Conservation (phyloP, 257 asterid genomes). For the Lantana camara region DNA sequence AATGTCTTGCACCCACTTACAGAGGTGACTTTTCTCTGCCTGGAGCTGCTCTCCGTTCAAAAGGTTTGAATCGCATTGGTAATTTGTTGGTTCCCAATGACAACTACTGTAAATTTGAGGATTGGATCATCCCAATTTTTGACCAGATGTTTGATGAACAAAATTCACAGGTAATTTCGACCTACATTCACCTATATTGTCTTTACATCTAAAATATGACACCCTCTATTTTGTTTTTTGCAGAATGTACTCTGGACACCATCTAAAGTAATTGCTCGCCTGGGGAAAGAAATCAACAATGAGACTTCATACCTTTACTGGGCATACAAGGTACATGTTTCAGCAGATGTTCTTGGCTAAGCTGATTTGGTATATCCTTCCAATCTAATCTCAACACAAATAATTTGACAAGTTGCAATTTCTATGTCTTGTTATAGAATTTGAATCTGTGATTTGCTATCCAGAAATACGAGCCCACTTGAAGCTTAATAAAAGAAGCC, state of each 20-base stretch:
- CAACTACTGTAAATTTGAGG: slow-evolving; percentile 94
- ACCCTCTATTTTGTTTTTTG: slow-evolving; percentile 21
- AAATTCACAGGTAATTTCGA: slow-evolving; percentile 48
- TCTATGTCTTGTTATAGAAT: not conserved
- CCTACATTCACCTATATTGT: not conserved
- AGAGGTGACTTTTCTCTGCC: slow-evolving; percentile 82
- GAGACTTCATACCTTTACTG: slow-evolving; percentile 86
- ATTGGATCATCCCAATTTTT: slow-evolving; percentile 90
- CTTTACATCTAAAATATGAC: not conserved
- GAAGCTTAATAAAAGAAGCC: not conserved
- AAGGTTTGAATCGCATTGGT: slow-evolving; percentile 93
- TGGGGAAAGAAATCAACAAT: slow-evolving; percentile 81
- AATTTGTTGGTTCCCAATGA: slow-evolving; percentile 92
- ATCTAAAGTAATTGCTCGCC: slow-evolving; percentile 85
- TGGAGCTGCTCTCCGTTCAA: slow-evolving; percentile 79
- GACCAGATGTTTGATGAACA: slow-evolving; percentile 92
- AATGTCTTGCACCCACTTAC: slow-evolving; percentile 92
- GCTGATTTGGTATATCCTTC: slow-evolving; percentile 6
- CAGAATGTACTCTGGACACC: slow-evolving; percentile 91
- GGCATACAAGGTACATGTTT: slow-evolving; percentile 76
- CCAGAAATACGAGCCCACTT: not conserved
- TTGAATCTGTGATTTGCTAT: not conserved
- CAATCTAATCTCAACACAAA: not conserved
- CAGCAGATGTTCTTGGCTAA: slow-evolving; percentile 6
- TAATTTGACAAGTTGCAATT: not conserved